Conservation (phyloP, 441 rosid species). For the Populus hybrid region DNA sequence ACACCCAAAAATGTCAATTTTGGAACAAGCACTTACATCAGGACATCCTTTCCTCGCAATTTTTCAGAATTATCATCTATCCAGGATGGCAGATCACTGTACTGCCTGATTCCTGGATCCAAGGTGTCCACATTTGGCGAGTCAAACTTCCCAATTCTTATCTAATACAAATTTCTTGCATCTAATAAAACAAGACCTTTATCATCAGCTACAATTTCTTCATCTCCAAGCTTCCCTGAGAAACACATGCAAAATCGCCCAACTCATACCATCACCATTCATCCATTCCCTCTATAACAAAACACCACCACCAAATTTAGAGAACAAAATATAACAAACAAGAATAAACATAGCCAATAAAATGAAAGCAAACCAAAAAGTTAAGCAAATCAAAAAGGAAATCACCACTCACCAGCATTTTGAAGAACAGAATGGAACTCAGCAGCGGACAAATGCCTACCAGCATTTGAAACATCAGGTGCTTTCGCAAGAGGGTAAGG, state of each 20-base stretch:
- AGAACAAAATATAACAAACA: neutral
- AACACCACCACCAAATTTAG: neutral
- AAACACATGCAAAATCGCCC: conserved; percentile 17
- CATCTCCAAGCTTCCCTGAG: conserved; percentile 35
- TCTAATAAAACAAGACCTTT: conserved; percentile 66
- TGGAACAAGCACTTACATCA: conserved; percentile 50
- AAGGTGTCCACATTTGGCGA: conserved; percentile 61
- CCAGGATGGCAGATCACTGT: conserved; percentile 86
- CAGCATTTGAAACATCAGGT: conserved; percentile 74
- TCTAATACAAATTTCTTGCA: conserved; percentile 89
- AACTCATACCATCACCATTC: neutral
- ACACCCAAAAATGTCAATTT: conserved; percentile 3
- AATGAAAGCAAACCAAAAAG: neutral
- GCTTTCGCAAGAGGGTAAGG: conserved; percentile 54
- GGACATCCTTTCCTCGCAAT: conserved; percentile 64
- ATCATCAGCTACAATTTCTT: conserved; percentile 27
- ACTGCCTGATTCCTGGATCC: conserved; percentile 86
- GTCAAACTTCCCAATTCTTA: conserved; percentile 80
- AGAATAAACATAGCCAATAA: neutral
- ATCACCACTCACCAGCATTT: conserved; percentile 43
- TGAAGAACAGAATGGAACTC: conserved; percentile 81
- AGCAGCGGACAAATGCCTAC: conserved; percentile 75
- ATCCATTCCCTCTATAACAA: neutral
- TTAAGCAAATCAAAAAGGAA: neutral
- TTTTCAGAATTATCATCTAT: conserved; percentile 67